Conservation (phyloP, 495 filamentous ascomycete species). For the Aspergillus sparsus region DNA sequence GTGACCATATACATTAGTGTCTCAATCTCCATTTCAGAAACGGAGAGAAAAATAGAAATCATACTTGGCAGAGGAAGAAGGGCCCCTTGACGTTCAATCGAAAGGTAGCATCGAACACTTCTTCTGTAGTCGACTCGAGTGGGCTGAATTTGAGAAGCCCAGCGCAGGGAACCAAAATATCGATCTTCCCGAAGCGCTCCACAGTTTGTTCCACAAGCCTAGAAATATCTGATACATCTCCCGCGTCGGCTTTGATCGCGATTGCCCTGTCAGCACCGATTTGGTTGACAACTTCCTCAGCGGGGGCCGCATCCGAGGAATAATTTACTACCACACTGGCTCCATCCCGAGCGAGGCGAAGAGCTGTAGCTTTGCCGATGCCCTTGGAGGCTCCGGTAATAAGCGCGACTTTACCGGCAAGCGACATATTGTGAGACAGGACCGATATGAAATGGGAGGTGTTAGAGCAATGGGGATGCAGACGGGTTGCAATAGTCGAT, state of each 20-base stretch:
- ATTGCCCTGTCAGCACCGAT: constrained; percentile 12
- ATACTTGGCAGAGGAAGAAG: constrained; percentile 11
- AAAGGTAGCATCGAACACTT: constrained; percentile 20
- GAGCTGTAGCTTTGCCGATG: constrained; percentile 52
- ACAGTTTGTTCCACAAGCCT: constrained; percentile 20
- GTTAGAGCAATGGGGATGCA: no score
- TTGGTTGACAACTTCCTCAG: constrained; percentile 4
- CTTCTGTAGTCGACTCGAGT: constrained; percentile 33
- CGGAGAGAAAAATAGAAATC: neutral
- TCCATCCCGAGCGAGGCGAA: constrained; percentile 42
- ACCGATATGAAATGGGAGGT: no score
- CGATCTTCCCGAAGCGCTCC: constrained; percentile 32
- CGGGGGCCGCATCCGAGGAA: constrained; percentile 13
- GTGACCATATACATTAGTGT: constrained; percentile 13
- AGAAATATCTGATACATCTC: constrained; percentile 2
- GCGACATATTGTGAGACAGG: constrained; percentile 8
- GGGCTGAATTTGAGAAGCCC: constrained; percentile 51
- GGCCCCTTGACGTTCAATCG: constrained; percentile 11
- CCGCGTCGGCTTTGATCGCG: constrained; percentile 13
- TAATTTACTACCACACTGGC: constrained; percentile 42
- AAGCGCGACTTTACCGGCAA: constrained; percentile 30
- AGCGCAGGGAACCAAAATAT: constrained; percentile 56
- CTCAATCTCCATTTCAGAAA: neutral
- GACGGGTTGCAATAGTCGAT: no score
- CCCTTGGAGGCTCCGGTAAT: constrained; percentile 57